Conservation (phyloP, 192 early-diverging fungal genomes). For the Mortierella claussenii region DNA sequence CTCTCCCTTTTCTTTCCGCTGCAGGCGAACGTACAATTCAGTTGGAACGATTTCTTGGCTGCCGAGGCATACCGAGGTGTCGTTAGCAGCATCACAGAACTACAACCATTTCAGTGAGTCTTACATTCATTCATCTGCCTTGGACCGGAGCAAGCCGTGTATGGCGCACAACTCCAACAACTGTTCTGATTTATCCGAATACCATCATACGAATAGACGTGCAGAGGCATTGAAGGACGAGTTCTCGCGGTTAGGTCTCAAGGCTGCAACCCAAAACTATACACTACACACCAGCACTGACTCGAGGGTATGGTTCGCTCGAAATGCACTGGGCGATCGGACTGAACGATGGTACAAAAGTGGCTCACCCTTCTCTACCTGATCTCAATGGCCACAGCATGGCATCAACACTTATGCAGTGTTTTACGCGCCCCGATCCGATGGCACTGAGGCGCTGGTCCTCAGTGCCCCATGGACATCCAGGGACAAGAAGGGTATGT, state of each 20-base stretch:
- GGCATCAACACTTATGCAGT: conserved; percentile 87
- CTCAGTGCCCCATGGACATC: conserved; percentile 86
- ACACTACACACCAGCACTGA: conserved; percentile 44
- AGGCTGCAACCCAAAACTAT: conserved; percentile 63
- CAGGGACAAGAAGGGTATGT: conserved; percentile 62
- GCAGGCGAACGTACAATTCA: conserved; percentile 66
- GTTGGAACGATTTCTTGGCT: conserved; percentile 52
- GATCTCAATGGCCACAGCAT: conserved; percentile 8
- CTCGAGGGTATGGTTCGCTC: conserved; percentile 29
- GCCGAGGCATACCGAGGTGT: conserved; percentile 57
- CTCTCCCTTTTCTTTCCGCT: neutral
- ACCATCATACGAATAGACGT: conserved; percentile 33
- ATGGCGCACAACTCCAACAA: too few relatives aligned
- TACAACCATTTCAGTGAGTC: conserved; percentile 45
- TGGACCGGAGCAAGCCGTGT: too few relatives aligned
- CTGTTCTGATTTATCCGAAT: neutral
- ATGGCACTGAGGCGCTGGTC: conserved; percentile 90
- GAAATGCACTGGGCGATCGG: too few relatives aligned
- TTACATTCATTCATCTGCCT: too few relatives aligned
- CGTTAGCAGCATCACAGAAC: conserved; percentile 46
- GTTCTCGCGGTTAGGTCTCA: conserved; percentile 63
- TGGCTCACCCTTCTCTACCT: too few relatives aligned
- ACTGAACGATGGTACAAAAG: too few relatives aligned
- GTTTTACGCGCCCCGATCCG: conserved; percentile 80
- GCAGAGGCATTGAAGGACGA: conserved; percentile 61